Conservation (phyloP, 2,329 filamentous ascomycete species). For the Purpureocillium takamizusanense region DNA sequence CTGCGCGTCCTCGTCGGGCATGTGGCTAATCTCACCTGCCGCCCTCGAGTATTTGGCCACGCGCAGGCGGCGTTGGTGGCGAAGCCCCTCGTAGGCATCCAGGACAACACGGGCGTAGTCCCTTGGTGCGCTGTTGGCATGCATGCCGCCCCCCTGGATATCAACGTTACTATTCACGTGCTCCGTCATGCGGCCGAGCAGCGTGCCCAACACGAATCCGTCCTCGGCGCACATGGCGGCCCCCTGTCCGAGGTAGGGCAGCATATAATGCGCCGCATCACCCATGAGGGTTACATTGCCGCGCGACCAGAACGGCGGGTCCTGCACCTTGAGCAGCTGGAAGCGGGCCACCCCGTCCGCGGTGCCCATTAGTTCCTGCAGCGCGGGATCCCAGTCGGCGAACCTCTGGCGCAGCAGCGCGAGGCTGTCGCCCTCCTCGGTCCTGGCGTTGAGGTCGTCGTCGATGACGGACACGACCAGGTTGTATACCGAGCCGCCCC, state of each 20-base stretch:
- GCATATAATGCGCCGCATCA: slow-evolving; percentile 12
- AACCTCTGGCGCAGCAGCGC: background rate
- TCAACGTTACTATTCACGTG: background rate
- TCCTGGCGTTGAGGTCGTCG: slow-evolving; percentile 2
- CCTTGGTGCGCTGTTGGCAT: background rate
- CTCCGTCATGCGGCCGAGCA: slow-evolving; percentile 15
- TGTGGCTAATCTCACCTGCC: slow-evolving; percentile 4
- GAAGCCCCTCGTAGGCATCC: too few species aligned
- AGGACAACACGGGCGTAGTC: slow-evolving; percentile 3
- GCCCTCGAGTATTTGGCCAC: slow-evolving; percentile 1
- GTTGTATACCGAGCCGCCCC: slow-evolving; percentile 3
- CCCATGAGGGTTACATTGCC: slow-evolving; percentile 8
- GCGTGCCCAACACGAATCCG: slow-evolving; percentile 11
- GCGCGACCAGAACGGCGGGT: slow-evolving; percentile 4
- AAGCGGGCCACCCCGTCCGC: slow-evolving; percentile 4
- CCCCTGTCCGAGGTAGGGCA: slow-evolving; percentile 16
- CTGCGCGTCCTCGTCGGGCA: slow-evolving; percentile 3
- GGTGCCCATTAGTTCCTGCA: slow-evolving; percentile 3
- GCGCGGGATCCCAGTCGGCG: slow-evolving; percentile 4
- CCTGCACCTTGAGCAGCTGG: slow-evolving; percentile 5
- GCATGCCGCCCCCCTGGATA: background rate
- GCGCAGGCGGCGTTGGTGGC: too few species aligned
- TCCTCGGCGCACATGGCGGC: slow-evolving; percentile 17
- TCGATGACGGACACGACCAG: slow-evolving; percentile 4
- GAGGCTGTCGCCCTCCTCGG: background rate